A percentile compares a stretch with the other conserved stretches of the same genome.
These are phyloP conservation scores for Cryptococcus floricola DNA, from an alignment of 1,284 basidiomycete species.

Conservation along the genomic window DNA sequence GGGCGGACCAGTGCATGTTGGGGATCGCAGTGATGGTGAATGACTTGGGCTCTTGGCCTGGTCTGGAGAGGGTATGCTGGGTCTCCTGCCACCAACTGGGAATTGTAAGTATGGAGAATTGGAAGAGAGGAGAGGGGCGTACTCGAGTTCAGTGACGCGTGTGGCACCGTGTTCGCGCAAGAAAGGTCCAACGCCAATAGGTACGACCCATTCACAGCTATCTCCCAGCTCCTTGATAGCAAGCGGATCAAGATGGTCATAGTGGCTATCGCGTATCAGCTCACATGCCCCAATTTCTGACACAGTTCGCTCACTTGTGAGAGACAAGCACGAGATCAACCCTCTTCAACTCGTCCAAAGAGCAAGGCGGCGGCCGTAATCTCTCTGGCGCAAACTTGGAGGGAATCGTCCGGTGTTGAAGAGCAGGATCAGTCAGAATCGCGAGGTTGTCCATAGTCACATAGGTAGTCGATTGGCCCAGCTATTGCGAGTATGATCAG, in stretches of 20 bases:
- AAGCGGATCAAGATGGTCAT: slow-evolving; percentile 46
- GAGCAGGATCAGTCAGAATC: slow-evolving; percentile 54
- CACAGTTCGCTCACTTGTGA: slow-evolving; percentile 46
- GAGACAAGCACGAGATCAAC: slow-evolving; percentile 52
- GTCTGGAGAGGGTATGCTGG: slow-evolving; percentile 24
- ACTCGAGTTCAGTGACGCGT: slow-evolving; percentile 47
- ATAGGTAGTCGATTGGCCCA: slow-evolving; percentile 51
- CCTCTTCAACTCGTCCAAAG: slow-evolving; percentile 45
- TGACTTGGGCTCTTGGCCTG: slow-evolving; percentile 24
- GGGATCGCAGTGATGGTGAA: slow-evolving; percentile 45
- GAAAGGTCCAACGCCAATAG: slow-evolving; percentile 40
- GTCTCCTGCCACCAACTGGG: slow-evolving; percentile 47
- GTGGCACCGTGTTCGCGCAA: slow-evolving; percentile 38
- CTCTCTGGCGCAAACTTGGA: slow-evolving; percentile 48
- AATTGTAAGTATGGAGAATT: background rate
- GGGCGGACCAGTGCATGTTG: slow-evolving; percentile 52
- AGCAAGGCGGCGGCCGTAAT: slow-evolving; percentile 49
- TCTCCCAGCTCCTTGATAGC: slow-evolving; percentile 45
- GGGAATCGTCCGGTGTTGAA: slow-evolving; percentile 49
- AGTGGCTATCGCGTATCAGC: slow-evolving; percentile 30
- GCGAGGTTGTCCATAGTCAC: slow-evolving; percentile 52
- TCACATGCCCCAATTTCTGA: background rate
- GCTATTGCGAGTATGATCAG: slow-evolving; percentile 21
- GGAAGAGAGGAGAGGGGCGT: slow-evolving; percentile 7
- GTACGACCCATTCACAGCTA: slow-evolving; percentile 46